Conservation (phyloP, 2,329 filamentous ascomycete genomes). For the Pseudogymnoascus sp. region DNA sequence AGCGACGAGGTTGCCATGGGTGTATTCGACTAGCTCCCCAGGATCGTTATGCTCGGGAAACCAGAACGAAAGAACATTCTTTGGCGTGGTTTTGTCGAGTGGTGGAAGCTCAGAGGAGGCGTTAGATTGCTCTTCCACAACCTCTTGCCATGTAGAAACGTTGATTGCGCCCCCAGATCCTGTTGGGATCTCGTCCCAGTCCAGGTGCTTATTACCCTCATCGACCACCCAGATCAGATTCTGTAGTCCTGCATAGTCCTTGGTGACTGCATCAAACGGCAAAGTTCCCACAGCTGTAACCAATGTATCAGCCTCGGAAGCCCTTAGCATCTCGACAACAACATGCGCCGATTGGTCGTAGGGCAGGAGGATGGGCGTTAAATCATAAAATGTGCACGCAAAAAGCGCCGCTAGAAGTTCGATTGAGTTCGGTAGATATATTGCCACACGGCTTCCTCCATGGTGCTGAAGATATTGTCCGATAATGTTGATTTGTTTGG, state of each 20-base stretch:
- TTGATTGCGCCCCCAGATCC: slow-evolving; percentile 66
- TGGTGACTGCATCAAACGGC: slow-evolving; percentile 65
- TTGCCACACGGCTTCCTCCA: slow-evolving; percentile 67
- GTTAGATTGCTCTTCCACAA: slow-evolving; percentile 60
- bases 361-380: slow-evolving; percentile 77
- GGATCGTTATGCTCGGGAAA: slow-evolving; percentile 42
- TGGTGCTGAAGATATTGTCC: slow-evolving; percentile 68
- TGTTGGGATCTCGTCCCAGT: slow-evolving; percentile 84
- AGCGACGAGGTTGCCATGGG: slow-evolving; percentile 77
- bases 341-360: slow-evolving; percentile 65
- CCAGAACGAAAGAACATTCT: slow-evolving; percentile 61
- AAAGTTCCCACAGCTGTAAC: slow-evolving; percentile 82
- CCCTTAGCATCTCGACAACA: slow-evolving; percentile 63
- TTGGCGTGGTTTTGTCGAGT: slow-evolving; percentile 44
- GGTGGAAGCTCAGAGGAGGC: slow-evolving; percentile 57
- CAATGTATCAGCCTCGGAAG: slow-evolving; percentile 69
- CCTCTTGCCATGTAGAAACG: slow-evolving; percentile 87
- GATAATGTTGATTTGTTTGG: slow-evolving; percentile 78
- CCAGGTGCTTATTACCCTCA: slow-evolving; percentile 81
- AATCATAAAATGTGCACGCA: slow-evolving; percentile 74
- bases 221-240: slow-evolving; percentile 90
- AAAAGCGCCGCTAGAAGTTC: slow-evolving; percentile 79
- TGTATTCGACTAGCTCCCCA: slow-evolving; percentile 73
- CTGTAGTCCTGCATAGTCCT: slow-evolving; percentile 61
- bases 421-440: slow-evolving; percentile 88